Evolutionary conservation across 2,329 filamentous ascomycete genomes (phyloP), one percentile per base, ranked within the genome.

Genomic region (Lecanosticta acicola): DNA sequence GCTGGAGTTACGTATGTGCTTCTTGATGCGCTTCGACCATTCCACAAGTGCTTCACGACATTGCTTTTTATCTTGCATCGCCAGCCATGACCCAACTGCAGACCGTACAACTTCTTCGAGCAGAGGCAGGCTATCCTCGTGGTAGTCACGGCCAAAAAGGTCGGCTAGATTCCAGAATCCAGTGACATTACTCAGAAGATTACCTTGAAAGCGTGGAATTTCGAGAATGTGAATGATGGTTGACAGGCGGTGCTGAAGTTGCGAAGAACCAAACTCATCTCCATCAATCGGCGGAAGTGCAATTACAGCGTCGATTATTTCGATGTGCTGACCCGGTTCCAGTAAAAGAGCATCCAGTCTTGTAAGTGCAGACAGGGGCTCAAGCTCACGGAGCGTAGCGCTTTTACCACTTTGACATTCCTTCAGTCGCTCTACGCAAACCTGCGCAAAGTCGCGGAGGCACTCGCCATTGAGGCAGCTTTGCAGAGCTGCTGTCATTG

Each of bases 41-140:
- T 37, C 20, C 16, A 38, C 32, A 14, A 46, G 20, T 4, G 29
- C 14, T 10, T 26, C 32, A 4, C 32, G 44, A 19, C 29, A 32
- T 18, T 37, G 35, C n/a, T 37, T 46, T 21, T 46, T 33, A 33
- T 41, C 39, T 32, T 41, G 44, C n/a, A 39, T 20, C 17, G 29
- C 32, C 19, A 46, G 13, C 39, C 32, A 38, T 5, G 33, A 41
- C 7, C 21, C 24, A 13, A 46, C 11, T 10, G 24, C 14, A 9
- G 8, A 20, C 5, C 21, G 19, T 11, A 18, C 32, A 5, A 46
- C n/a, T 20, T 41, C 38, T 20, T 46, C 38, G 14, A 46, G 14
- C 9, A 46, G 33, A n/a, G 24, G n/a, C 16, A 46, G 4, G 19
- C 32, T 46, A 8, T 29, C 24, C 7, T 29, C 24, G 5, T 29